Evolutionary conservation across 1,284 basidiomycete genomes (phyloP).

Genomic region (Athelia sp.): DNA sequence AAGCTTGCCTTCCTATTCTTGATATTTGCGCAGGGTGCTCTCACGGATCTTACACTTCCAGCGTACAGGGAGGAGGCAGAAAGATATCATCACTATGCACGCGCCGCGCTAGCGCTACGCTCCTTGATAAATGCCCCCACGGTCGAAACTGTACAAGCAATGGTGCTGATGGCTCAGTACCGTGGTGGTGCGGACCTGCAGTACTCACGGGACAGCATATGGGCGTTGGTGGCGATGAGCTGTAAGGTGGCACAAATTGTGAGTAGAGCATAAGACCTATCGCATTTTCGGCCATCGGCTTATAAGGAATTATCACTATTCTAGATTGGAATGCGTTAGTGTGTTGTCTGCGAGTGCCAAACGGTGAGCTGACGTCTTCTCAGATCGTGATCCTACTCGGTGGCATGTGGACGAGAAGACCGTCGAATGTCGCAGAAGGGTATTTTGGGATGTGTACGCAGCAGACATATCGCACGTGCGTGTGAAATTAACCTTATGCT

Average conservation of each 20-base stretch:
- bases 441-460: constrained; percentile 58
- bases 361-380: constrained; percentile 6
- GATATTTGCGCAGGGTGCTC: constrained; percentile 56
- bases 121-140: constrained; percentile 61
- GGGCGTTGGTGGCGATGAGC: constrained; percentile 44
- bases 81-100: constrained; percentile 51
- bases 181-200: constrained; percentile 48
- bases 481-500: no score
- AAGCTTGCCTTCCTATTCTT: constrained; percentile 52
- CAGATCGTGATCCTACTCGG: constrained; percentile 57
- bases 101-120: constrained; percentile 52
- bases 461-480: constrained; percentile 44
- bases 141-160: constrained; percentile 55
- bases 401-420: constrained; percentile 51
- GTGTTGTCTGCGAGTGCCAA: neutral
- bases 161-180: constrained; percentile 49
- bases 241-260: constrained; percentile 56
- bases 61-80: constrained; percentile 57
- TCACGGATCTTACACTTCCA: constrained; percentile 59
- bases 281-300: constrained; percentile 8
- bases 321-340: constrained; percentile 54
- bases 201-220: constrained; percentile 48
- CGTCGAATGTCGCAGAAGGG: constrained; percentile 46
- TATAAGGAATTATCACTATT: no score
- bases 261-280: constrained; percentile 18